Percentiles rank a stretch among this genome's conserved stretches.
Evolutionary conservation across 441 rosid species (phyloP).

Genomic region (Corymbia calophylla): DNA sequence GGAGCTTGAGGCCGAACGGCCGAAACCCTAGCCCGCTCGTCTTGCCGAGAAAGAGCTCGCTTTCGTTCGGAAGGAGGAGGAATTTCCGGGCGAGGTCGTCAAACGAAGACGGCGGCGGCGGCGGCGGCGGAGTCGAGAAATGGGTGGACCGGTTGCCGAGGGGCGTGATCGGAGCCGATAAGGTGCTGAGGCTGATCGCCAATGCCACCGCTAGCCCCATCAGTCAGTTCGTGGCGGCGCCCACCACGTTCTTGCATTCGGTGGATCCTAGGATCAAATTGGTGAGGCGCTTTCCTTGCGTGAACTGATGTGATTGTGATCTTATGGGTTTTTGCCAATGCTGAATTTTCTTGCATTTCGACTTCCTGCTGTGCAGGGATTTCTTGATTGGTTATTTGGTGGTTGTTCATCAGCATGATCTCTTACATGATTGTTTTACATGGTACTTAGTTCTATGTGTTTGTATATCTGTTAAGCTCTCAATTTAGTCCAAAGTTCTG

Average conservation of each 20-base stretch:
- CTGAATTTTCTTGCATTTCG: neutral
- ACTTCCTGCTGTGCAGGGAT: neutral
- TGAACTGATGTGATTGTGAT: neutral
- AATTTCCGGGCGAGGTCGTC: conserved; percentile 29
- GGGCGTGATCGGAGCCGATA: conserved; percentile 56
- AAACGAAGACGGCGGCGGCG: conserved; percentile 8
- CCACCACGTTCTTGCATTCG: conserved; percentile 72
- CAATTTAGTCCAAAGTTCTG: neutral
- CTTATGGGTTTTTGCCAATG: neutral
- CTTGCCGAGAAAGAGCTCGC: neutral
- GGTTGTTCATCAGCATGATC: neutral
- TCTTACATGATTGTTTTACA: neutral
- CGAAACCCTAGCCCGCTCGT: conserved; percentile 9
- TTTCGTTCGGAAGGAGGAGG: conserved; percentile 17
- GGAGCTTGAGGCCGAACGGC: neutral
- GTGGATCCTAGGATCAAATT: conserved; percentile 85
- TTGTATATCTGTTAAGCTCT: neutral
- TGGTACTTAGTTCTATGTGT: neutral
- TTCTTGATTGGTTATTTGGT: neutral
- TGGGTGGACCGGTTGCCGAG: conserved; percentile 62
- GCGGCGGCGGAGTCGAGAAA: conserved; percentile 21
- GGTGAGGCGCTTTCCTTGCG: conserved; percentile 21
- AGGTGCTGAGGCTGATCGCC: conserved; percentile 62
- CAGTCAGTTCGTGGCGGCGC: conserved; percentile 75
- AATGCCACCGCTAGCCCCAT: conserved; percentile 84